Evolutionary conservation across 352 stramenopile genomes (phyloP).

Genomic region (Phytopythium ostracodes): DNA sequence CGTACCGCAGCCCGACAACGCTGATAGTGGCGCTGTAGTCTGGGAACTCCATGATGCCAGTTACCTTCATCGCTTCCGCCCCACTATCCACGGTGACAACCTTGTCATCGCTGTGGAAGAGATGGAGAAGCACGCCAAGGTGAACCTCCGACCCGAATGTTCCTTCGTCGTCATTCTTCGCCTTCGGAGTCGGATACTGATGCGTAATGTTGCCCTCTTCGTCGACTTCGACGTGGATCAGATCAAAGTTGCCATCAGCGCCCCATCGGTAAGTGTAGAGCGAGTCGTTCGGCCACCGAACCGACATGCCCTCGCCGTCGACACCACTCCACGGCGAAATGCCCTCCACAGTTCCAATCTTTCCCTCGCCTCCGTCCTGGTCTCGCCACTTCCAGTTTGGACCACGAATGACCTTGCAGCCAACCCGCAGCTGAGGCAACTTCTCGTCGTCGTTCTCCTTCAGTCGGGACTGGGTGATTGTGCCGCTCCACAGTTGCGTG

Average conservation of each 20-base stretch:
- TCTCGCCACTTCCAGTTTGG: conserved; percentile 90
- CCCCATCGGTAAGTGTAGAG: conserved; percentile 89
- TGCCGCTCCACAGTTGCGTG: conserved; percentile 75
- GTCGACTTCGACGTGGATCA: conserved; percentile 83
- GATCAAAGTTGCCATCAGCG: conserved; percentile 83
- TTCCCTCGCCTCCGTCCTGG: conserved; percentile 85
- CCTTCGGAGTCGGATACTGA: conserved; percentile 64
- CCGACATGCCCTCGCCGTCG: conserved; percentile 86
- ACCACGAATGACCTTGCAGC: conserved; percentile 86
- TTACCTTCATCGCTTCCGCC: conserved; percentile 29
- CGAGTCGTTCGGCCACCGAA: conserved; percentile 86
- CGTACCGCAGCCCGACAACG: conserved; percentile 59
- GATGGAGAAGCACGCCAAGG: conserved; percentile 71
- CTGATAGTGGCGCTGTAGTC: conserved; percentile 73
- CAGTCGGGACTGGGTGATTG: conserved; percentile 65
- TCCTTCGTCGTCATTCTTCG: conserved; percentile 68
- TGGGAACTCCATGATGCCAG: conserved; percentile 74
- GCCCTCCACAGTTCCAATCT: conserved; percentile 75
- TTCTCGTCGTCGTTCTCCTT: conserved; percentile 39
- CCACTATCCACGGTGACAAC: background rate
- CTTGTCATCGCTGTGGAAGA: conserved; percentile 30
- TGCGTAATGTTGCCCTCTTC: conserved; percentile 70
- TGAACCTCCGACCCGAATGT: conserved; percentile 74
- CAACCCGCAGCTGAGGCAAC: conserved; percentile 64
- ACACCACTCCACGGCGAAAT: conserved; percentile 87